Base-by-base conservation (phyloP, 192 early-diverging fungal genomes). In the Mortierella antarctica region DNA sequence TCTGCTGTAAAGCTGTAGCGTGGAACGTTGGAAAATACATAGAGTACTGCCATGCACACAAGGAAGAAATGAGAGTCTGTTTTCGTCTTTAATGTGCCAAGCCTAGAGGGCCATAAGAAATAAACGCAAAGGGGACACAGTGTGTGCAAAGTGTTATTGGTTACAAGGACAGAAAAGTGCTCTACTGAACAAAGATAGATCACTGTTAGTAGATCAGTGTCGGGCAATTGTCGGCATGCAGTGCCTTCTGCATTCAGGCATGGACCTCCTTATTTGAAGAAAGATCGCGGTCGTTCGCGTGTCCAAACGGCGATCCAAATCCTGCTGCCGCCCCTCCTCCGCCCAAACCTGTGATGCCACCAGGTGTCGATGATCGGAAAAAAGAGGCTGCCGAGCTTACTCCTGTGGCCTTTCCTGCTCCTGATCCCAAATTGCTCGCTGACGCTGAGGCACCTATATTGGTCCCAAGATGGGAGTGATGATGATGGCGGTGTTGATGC, bases 261-360 rank as follows among this genome's bases (percentile, higher is more conserved):
- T 69, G 67, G 9, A 69, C 57, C 39, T 69, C 67, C 23, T 69
- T 65, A 45, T 65, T 69, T 14, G 67, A 59, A 18, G 67, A 15
- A 58, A 59, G 57, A 41, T 49, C 23, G 39, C 42, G 45, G 18
- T 69, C 57, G n/a, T 39, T 41, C 14, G 47, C 8, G n/a, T 57
- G 23, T 10, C 31, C 67, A 51, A 63, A 63, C 18, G 57, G 67
- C 5, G 48, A 18, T 14, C 55, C 54, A 57, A 67, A 57, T 40
- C 23, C 17, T 31, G 63, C 23, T 0, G 63, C 9, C 8, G 63
- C 18, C 8, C 50, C 23, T 53, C 15, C 20, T 46, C 48, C 20
- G 10, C 15, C 47, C 61, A 62, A 46, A 48, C 20, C 54, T 54
- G 41, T n/a, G 42, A 40, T 23, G 31, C 6, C 64, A 5, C 7